These are phyloP conservation scores for Onygenales sp. DNA, from an alignment of 2,329 filamentous ascomycete species.

Conservation along the genomic window DNA sequence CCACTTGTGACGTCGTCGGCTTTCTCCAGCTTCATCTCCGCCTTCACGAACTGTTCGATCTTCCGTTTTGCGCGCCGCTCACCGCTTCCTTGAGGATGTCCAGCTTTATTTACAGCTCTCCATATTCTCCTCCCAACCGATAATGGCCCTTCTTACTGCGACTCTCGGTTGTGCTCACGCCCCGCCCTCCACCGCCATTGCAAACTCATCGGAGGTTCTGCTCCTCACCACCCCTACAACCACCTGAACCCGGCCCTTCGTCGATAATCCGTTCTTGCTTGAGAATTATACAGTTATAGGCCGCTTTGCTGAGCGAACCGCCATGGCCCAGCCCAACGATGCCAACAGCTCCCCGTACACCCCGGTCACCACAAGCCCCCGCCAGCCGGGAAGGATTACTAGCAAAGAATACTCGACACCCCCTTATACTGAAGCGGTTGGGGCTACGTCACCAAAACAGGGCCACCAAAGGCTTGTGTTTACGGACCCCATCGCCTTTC, in stretches of 20 bases:
- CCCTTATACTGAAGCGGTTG: slow-evolving; percentile 11
- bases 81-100: neutral
- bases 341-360: neutral
- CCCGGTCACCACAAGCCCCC: neutral
- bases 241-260: neutral
- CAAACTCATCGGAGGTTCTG: neutral
- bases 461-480: slow-evolving; percentile 52
- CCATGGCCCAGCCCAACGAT: slow-evolving; percentile 2
- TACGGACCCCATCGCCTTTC: slow-evolving; percentile 56
- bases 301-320: neutral
- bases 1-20: slow-evolving; percentile 4
- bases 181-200: neutral
- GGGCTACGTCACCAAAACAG: slow-evolving; percentile 15
- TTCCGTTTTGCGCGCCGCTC: neutral
- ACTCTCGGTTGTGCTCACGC: neutral
- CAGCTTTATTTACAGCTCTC: neutral
- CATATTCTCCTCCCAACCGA: neutral
- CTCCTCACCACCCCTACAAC: neutral
- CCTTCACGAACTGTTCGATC: neutral
- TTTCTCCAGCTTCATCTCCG: neutral
- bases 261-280: neutral
- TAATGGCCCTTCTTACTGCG: neutral
- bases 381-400: neutral
- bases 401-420: slow-evolving; percentile 14
- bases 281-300: neutral